Evolutionary conservation across 169 alveolate genomes (phyloP), one percentile per base, ranked within the genome.

Genomic region (Babesia sp.): DNA sequence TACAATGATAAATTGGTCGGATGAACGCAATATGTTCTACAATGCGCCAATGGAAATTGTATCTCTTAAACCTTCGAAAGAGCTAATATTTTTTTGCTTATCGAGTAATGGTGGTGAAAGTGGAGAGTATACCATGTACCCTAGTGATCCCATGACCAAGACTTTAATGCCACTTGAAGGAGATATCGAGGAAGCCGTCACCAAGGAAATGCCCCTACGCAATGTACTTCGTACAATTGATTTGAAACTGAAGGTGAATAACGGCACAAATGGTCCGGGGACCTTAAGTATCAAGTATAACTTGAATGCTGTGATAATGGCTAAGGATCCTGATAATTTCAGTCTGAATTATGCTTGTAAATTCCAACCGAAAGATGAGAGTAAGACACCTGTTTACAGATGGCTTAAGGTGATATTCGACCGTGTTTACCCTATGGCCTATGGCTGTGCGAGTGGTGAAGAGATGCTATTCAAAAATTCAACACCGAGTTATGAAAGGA

Each of bases 381-480:
- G 61, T 31, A n/a, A 22, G n/a, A 29, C 28, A 3, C 71, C 61
- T 2, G 11, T 42, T 34, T 70, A 70, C 70, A 41, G 64, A 4
- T 79, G 87, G 87, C 29, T 79, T 20, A 67, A 50, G 20, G 51
- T 79, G 26, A 56, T n/a, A 31, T 69, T 79, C 50, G 48, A 37
- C 22, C 11, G 57, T 50, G 87, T 79, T 28, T 56, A 51, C 46
- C 87, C 87, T 18, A 48, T 79, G 68, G 72, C 76, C 6, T 79
- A 69, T 51, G 87, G 87, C 18, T 79, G 87, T 22, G 87, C 54
- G 39, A 70, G 57, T 14, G 83, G 83, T 22, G 28, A 34, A 36
- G 18, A 46, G 42, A 39, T 31, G 29, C 54, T 79, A 28, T 79
- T 79, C 48, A 64, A 44, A 42, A 79, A 79, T 34, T 26, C 58